phyloP scores from a whole-genome alignment of 2,329 filamentous ascomycete species.

The Curvularia sp. region DNA sequence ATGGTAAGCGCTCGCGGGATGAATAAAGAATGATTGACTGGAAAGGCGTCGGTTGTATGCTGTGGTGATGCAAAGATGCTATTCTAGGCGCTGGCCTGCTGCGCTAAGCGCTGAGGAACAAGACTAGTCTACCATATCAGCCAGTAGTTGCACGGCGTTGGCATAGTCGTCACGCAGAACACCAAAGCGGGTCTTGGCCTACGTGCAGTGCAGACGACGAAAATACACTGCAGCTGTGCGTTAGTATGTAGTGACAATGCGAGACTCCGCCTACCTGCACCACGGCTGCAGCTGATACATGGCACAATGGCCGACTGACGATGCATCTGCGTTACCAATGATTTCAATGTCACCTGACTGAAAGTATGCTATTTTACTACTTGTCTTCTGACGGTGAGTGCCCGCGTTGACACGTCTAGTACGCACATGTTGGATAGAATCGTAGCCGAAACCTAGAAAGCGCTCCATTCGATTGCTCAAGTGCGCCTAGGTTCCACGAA shows the following conservation, averaged over 20 bases:
- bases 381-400: neutral
- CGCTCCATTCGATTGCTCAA: neutral
- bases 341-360: neutral
- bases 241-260: constrained; percentile 14
- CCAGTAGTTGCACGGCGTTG: constrained; percentile 33
- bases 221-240: constrained; percentile 24
- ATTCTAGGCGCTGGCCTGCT: constrained; percentile 40
- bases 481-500: neutral
- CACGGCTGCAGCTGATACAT: neutral
- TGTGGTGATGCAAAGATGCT: constrained; percentile 42
- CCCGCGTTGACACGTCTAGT: neutral
- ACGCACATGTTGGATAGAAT: neutral
- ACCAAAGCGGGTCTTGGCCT: constrained; percentile 44
- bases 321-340: neutral
- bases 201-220: constrained; percentile 34
- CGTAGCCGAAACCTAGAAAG: neutral
- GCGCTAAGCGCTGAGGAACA: constrained; percentile 43
- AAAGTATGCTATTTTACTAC: neutral
- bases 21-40: constrained; percentile 33
- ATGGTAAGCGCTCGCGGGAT: constrained; percentile 46
- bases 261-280: constrained; percentile 4
- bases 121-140: constrained; percentile 30
- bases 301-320: neutral
- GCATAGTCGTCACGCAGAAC: constrained; percentile 31
- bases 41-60: constrained; percentile 31